Evolutionary conservation across 2,329 filamentous ascomycete species (phyloP).

Genomic region (Clonostachys byssicola): DNA sequence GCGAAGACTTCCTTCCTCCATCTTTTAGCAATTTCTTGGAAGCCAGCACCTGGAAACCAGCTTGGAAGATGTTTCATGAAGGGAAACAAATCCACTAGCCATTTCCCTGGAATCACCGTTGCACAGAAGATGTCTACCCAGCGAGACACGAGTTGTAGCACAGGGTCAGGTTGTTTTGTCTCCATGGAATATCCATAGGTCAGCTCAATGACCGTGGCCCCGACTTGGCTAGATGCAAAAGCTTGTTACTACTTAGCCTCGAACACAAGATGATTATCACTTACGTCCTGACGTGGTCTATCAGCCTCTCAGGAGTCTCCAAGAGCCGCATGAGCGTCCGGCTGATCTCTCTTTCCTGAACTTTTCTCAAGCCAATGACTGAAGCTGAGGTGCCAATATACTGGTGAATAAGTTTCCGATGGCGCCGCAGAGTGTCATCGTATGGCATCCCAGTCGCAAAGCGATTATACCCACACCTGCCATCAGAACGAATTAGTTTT

Average conservation of each 20-base stretch:
- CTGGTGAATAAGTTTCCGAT: conserved; percentile 17
- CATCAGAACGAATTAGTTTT: too few species aligned
- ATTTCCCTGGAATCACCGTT: conserved; percentile 11
- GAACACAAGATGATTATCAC: too few species aligned
- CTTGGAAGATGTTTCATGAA: conserved; percentile 4
- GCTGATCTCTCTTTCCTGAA: conserved; percentile 4
- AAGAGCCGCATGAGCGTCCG: conserved; percentile 5
- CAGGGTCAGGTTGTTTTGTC: conserved; percentile 8
- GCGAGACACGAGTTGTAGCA: conserved; percentile 8
- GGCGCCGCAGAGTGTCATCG: conserved; percentile 9
- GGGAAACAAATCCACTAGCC: conserved; percentile 14
- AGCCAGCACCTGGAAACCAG: conserved; percentile 11
- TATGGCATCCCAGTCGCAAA: conserved; percentile 8
- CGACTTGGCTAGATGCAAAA: conserved; percentile 9
- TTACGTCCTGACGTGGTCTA: conserved; percentile 8
- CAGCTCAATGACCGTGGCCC: conserved; percentile 9
- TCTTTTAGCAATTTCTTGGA: conserved; percentile 11
- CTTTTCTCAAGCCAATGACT: conserved; percentile 5
- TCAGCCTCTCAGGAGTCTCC: conserved; percentile 3
- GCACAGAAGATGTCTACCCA: conserved; percentile 12
- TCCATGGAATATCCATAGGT: conserved; percentile 14
- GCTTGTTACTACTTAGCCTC: too few species aligned
- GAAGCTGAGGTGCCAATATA: conserved; percentile 17
- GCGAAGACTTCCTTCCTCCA: conserved; percentile 9
- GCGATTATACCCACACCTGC: too few species aligned